Base-by-base conservation (phyloP, 805 yeast genomes). In the Yarrowia sp. region DNA sequence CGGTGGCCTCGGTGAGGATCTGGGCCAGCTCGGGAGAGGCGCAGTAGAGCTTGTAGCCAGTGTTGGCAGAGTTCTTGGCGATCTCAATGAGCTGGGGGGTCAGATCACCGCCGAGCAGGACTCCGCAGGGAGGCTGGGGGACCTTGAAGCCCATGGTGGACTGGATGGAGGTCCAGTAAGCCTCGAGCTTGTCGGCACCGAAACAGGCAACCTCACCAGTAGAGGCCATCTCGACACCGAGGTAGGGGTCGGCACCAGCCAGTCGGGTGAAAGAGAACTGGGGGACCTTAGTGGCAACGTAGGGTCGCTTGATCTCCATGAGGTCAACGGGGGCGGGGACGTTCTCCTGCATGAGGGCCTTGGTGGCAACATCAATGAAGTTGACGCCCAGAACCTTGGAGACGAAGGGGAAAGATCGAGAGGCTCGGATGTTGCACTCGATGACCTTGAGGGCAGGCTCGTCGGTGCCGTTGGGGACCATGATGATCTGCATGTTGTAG, bases 191-290 rank as follows among this genome's bases (percentile, higher is more conserved):
- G 77, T 90, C 88, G 67, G 81, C 81, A 71, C 99, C 99, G 75
- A 95, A 95, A 75, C 97, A 90, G 32, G 99, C 99, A 75, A 95
- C 89, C 80, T 95, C 99, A 78, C 99, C 99, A 62, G 99, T 95
- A 12, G 98, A 92, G 7, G 98, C 88, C 99, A 95, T 95, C 81
- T 95, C 99, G 70, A 95, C 99, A 69, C 99, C 99, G 74, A 95
- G 82, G 83, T 90, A 92, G 68, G 99, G 99, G 78, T 95, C 99
- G 59, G 99, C 99, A 70, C 99, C 99, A 19, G 98, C 98, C 73
- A 95, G 83, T 81, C 99, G 87, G 41, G 98, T 92, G 82, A 95
- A 95, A 8, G 98, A 93, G 79, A 95, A 95, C 80, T 95, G 99
- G 54, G 99, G 99, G 64, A 93, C 98, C 80, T 95, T 95, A 65